Evolutionary conservation across 2,329 filamentous ascomycete genomes (phyloP), one percentile per base, ranked within the genome.

Genomic region (Colletotrichum sansevieriae): DNA sequence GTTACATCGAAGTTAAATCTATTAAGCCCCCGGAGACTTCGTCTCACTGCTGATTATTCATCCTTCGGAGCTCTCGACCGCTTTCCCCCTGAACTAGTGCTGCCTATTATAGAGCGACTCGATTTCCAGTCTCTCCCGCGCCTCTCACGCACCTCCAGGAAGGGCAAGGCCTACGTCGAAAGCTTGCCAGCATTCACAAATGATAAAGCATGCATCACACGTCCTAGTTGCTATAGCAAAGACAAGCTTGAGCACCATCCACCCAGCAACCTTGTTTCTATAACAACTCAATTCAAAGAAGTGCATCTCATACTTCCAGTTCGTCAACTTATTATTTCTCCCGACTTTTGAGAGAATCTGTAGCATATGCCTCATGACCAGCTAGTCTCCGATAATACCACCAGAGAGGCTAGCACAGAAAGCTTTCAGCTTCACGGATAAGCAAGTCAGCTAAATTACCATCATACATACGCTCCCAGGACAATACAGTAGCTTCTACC

Each of bases 201-300:
- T 79, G 41, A 79, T 82, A 41, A 82, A 83, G 71, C 85, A 78
- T 61, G 77, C 76, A 4, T 77, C 75, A n/a, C 63, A 66, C 35
- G 60, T 73, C n/a, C 49, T 79, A 57, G 59, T 51, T 3, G 74
- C 72, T n/a, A 65, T 78, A 44, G 70, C 70, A 15, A 63, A 71
- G 54, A 76, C 75, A 47, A 59, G 35, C 7, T 63, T 77, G 12
- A 61, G 77, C 37, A 59, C 60, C 25, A 57, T 55, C 54, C 73
- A 77, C 51, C 55, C 74, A 12, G 73, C 73, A 47, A 54, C 69
- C 9, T 25, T 68, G 2, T 67, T 79, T 35, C 70, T 72, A 13
- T 61, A 61, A 4, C 62, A 71, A 2, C 71, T 79, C 2, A 66
- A 72, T 39, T 73, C 73, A 9, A 65, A 70, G 12, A 65, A 54